A percentile compares a stretch with the other conserved stretches of the same genome.
phyloP scores from a whole-genome alignment of 768 basidiomycete species.

The Rhodotorula toruloides region DNA sequence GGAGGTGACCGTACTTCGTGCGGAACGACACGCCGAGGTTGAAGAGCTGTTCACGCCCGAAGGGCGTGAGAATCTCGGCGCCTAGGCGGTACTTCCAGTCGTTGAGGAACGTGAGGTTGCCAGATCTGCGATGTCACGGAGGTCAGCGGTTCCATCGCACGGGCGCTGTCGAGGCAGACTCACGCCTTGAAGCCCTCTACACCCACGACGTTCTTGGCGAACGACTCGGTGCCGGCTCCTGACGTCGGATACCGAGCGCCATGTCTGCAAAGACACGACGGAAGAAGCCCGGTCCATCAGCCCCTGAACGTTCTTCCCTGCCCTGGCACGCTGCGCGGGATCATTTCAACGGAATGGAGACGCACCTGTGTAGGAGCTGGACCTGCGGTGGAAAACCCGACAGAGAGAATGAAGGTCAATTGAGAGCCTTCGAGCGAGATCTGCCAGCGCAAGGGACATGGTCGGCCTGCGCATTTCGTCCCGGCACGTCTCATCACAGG shows the following conservation, averaged over 20 bases:
- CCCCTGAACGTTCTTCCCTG: background rate
- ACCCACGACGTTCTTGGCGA: slow-evolving; percentile 54
- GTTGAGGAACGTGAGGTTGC: slow-evolving; percentile 69
- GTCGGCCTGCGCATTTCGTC: background rate
- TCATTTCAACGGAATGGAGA: background rate
- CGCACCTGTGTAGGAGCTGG: slow-evolving; percentile 31
- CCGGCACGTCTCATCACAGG: no score
- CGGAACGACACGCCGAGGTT: slow-evolving; percentile 66
- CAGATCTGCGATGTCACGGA: slow-evolving; percentile 59
- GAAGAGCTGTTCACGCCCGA: slow-evolving; percentile 80
- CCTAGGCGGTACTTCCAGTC: slow-evolving; percentile 83
- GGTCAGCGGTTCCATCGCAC: slow-evolving; percentile 63
- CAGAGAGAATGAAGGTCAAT: background rate
- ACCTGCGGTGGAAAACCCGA: slow-evolving; percentile 12
- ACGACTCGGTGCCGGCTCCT: slow-evolving; percentile 50
- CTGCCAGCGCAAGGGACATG: background rate
- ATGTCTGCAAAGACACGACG: slow-evolving; percentile 48
- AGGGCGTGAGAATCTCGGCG: slow-evolving; percentile 78
- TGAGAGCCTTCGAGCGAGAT: no score
- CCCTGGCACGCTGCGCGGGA: no score
- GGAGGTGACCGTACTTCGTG: slow-evolving; percentile 65
- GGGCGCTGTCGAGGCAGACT: background rate
- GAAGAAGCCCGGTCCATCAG: background rate
- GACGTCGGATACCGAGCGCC: slow-evolving; percentile 61
- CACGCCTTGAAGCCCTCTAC: slow-evolving; percentile 52